Evolutionary conservation across 1,284 basidiomycete species (phyloP).

Genomic region (Ceratobasidium theobromae): DNA sequence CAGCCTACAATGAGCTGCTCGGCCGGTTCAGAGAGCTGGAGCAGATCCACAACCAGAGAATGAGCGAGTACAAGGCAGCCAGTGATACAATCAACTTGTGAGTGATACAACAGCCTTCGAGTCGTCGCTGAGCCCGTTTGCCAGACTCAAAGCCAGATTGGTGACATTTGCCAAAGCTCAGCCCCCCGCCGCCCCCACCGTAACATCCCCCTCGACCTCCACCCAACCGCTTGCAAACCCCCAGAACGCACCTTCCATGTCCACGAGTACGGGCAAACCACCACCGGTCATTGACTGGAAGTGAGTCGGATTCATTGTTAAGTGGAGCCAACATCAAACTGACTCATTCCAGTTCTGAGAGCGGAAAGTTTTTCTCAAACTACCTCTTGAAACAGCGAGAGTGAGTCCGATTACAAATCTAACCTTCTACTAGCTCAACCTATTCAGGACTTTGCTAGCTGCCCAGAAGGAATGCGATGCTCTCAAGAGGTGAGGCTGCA

Average conservation of each 20-base stretch:
- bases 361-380: neutral
- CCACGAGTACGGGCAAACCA: neutral
- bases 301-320: neutral
- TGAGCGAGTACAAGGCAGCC: neutral
- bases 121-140: neutral
- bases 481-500: neutral
- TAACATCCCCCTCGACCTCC: neutral
- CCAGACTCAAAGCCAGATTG: neutral
- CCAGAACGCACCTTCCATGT: neutral
- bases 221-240: neutral
- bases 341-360: neutral
- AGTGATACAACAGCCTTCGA: neutral
- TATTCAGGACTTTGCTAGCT: neutral
- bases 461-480: neutral
- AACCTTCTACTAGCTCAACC: neutral
- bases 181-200: neutral
- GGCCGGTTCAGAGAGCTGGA: neutral
- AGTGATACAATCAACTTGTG: neutral
- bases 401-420: neutral
- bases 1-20: neutral
- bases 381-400: neutral
- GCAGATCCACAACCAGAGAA: neutral
- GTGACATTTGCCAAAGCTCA: neutral
- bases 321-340: neutral
- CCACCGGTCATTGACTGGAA: constrained; percentile 11